Conservation (phyloP, 148 eudicot species). For the Silene latifolia region DNA sequence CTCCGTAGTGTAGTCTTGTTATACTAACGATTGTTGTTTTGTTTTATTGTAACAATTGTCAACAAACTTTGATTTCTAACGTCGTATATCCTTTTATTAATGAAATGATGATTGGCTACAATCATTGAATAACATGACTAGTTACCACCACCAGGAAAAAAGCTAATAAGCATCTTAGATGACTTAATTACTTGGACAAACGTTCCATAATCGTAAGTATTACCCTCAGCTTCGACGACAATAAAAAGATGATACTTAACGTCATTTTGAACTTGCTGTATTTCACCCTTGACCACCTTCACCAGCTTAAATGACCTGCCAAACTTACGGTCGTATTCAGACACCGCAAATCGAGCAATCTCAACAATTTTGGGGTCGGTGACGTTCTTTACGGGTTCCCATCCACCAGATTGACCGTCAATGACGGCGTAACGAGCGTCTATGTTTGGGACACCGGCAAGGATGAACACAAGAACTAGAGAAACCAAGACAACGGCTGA, state of each 20-base stretch:
- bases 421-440: not conserved
- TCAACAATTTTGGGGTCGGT: not conserved
- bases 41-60: no score
- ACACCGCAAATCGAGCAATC: not conserved
- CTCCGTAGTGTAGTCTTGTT: no score
- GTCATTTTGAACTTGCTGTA: not conserved
- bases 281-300: not conserved
- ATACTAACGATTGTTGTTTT: no score
- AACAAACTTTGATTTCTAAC: no score
- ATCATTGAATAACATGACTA: no score
- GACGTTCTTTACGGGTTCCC: not conserved
- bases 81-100: no score
- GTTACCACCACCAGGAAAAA: no score
- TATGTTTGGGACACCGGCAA: not conserved
- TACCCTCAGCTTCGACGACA: not conserved
- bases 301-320: not conserved
- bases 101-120: no score
- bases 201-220: not conserved
- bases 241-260: not conserved
- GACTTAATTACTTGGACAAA: no score
- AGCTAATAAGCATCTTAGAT: no score
- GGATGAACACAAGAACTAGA: not conserved
- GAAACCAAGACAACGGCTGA: not conserved
- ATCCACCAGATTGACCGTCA: not conserved
- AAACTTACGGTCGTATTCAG: not conserved